Conservation (phyloP, 2,329 filamentous ascomycete genomes). For the Thermothelomyces thermophilus region DNA sequence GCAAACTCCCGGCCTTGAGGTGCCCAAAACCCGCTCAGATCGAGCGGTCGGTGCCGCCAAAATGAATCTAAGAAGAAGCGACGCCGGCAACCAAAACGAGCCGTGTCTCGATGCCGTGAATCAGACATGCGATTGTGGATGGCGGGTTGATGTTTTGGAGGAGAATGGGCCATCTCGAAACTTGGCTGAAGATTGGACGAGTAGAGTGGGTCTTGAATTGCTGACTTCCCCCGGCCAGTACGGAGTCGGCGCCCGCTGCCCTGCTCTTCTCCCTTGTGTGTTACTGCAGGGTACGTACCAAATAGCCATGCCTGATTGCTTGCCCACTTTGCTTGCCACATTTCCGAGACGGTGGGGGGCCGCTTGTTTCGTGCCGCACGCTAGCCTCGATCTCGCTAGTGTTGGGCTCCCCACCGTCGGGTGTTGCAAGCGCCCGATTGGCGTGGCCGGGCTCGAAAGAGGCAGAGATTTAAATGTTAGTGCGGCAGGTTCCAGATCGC, state of each 20-base stretch:
- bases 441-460: constrained; percentile 1
- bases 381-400: background rate
- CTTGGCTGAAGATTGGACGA: constrained; percentile 22
- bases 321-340: constrained; percentile 2
- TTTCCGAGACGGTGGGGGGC: background rate
- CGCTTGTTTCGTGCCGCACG: constrained; percentile 1
- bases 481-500: constrained; percentile 1
- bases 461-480: constrained; percentile 19
- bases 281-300: background rate
- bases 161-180: constrained; percentile 8
- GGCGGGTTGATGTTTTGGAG: constrained; percentile 13
- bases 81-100: background rate
- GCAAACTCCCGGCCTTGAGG: background rate
- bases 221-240: background rate
- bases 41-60: background rate
- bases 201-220: constrained; percentile 25
- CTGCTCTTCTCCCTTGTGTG: background rate
- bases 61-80: background rate
- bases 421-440: constrained; percentile 9
- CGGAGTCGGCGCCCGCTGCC: background rate
- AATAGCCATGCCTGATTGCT: background rate
- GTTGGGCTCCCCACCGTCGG: background rate
- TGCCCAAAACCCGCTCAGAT: too few relatives aligned
- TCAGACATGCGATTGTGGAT: constrained; percentile 8
- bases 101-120: constrained; percentile 4